A percentile compares a stretch with the other conserved stretches of the same genome.
These are phyloP conservation scores for Aureobasidium uvarum DNA, from an alignment of 2,329 filamentous ascomycete species.

Conservation along the genomic window DNA sequence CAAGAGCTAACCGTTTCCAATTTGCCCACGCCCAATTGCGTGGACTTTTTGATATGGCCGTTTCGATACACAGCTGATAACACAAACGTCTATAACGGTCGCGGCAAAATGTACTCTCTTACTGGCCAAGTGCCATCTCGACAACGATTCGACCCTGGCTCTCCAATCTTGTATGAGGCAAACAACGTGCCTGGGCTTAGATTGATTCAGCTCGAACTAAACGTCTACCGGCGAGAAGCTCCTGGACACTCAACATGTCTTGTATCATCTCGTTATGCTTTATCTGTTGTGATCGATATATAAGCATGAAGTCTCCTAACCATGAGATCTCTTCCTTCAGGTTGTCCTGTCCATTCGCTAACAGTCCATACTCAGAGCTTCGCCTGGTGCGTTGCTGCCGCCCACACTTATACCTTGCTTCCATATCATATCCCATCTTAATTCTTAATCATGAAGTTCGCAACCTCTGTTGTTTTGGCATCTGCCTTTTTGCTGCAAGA, in stretches of 20 bases:
- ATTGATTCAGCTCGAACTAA: constrained; percentile 9
- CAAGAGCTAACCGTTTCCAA: constrained; percentile 5
- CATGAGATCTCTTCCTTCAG: neutral
- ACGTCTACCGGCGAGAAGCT: constrained; percentile 10
- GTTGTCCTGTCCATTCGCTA: constrained; percentile 2
- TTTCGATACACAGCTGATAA: constrained; percentile 23
- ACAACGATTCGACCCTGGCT: constrained; percentile 16
- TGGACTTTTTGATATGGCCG: constrained; percentile 22
- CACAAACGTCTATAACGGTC: constrained; percentile 9
- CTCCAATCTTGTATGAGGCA: constrained; percentile 21
- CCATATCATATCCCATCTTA: neutral
- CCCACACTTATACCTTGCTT: neutral
- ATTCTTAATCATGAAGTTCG: constrained; percentile 18
- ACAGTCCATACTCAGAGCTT: constrained; percentile 4
- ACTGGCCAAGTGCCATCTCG: neutral
- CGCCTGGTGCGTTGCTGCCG: constrained; percentile 22
- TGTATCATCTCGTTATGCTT: constrained; percentile 14
- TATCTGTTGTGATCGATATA: constrained; percentile 18
- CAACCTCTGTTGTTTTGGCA: neutral
- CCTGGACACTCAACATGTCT: constrained; percentile 19
- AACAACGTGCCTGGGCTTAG: neutral
- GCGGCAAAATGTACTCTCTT: neutral
- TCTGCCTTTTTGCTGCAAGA: constrained; percentile 11
- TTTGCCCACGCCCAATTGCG: constrained; percentile 2
- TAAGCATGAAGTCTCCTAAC: constrained; percentile 1